A percentile compares a stretch with the other conserved stretches of the same genome.
Evolutionary conservation across 805 yeast species (phyloP).

Genomic region (Wickerhamomyces silvicola): DNA sequence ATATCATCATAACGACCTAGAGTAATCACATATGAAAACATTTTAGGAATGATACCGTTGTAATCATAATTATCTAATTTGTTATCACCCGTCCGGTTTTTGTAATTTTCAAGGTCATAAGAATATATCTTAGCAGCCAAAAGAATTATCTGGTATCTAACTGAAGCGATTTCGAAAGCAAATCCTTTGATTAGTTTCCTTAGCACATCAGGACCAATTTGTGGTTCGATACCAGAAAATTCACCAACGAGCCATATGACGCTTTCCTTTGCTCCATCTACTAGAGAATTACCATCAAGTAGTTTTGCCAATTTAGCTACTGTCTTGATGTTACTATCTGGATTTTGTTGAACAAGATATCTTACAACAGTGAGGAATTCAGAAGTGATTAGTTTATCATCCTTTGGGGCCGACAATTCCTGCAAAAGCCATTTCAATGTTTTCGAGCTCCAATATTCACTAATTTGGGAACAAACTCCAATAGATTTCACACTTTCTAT

Average conservation of each 20-base stretch:
- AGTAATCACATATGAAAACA: conserved; percentile 58
- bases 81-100: conserved; percentile 18
- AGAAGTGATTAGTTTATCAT: conserved; percentile 34
- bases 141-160: conserved; percentile 64
- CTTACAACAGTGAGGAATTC: conserved; percentile 72
- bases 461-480: conserved; percentile 50
- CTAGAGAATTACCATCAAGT: conserved; percentile 22
- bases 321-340: conserved; percentile 45
- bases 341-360: conserved; percentile 59
- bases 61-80: conserved; percentile 25
- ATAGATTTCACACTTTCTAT: conserved; percentile 54
- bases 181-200: conserved; percentile 51
- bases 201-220: conserved; percentile 70
- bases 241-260: conserved; percentile 92
- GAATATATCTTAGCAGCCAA: conserved; percentile 70
- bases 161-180: conserved; percentile 45
- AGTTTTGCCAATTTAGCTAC: conserved; percentile 43
- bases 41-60: conserved; percentile 33
- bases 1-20: conserved; percentile 68
- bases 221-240: conserved; percentile 40
- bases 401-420: conserved; percentile 31
- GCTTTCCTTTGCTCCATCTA: conserved; percentile 63
- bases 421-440: conserved; percentile 60
- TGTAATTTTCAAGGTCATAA: conserved; percentile 40
- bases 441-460: conserved; percentile 41